Conservation (phyloP, 1,284 basidiomycete genomes). For the Taiwanofungus camphoratus region DNA sequence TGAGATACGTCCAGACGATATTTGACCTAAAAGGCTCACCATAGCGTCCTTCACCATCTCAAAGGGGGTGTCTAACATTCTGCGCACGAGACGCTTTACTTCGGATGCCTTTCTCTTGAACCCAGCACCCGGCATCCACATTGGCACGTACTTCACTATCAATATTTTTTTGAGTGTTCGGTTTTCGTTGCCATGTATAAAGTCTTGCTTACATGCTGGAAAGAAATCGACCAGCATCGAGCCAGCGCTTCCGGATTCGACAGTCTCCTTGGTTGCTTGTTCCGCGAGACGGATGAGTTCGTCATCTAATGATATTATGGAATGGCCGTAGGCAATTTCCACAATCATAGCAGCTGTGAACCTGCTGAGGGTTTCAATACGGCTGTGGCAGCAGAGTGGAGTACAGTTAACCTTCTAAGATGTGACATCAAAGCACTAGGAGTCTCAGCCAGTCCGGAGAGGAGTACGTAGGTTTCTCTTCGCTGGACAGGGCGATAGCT, state of each 20-base stretch:
- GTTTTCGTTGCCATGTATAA: not conserved
- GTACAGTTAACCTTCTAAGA: conserved; percentile 12
- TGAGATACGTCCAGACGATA: conserved; percentile 2
- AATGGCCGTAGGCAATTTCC: conserved; percentile 24
- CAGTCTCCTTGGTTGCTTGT: conserved; percentile 40
- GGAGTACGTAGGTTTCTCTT: conserved; percentile 12
- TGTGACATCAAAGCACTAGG: conserved; percentile 16
- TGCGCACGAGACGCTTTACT: conserved; percentile 28
- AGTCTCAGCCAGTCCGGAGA: conserved; percentile 11
- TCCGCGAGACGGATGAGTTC: conserved; percentile 34
- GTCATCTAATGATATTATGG: conserved; percentile 25
- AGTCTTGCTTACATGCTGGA: conserved; percentile 37
- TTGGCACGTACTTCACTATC: conserved; percentile 42
- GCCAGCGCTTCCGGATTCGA: conserved; percentile 45
- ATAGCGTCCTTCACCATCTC: conserved; percentile 46
- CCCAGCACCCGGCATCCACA: conserved; percentile 51
- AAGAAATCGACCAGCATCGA: conserved; percentile 53
- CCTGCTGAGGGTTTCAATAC: conserved; percentile 6
- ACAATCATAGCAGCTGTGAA: conserved; percentile 38
- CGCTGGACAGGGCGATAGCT: conserved; percentile 14
- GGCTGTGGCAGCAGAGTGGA: not conserved
- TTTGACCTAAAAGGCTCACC: conserved; percentile 28
- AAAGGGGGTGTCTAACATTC: conserved; percentile 46
- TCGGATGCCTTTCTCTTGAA: conserved; percentile 47
- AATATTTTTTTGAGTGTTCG: not conserved